These are phyloP conservation scores for Diplocarpon rosae DNA, from an alignment of 2,329 filamentous ascomycete genomes.

Conservation along the genomic window DNA sequence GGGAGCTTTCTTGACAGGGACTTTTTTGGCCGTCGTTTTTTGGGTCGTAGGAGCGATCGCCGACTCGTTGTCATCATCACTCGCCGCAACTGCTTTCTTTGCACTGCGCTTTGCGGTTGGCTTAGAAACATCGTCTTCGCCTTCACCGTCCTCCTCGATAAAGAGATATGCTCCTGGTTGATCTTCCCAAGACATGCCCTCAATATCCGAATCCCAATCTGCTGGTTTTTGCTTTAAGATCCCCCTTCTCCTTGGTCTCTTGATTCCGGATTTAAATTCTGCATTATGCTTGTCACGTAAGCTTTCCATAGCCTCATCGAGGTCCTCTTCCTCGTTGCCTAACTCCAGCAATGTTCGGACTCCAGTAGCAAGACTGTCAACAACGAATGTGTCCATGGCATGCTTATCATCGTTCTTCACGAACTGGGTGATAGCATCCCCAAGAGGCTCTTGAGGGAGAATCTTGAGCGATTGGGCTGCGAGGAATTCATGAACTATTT, in stretches of 20 bases:
- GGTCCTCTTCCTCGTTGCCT: conserved; percentile 59
- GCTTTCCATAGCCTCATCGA: conserved; percentile 63
- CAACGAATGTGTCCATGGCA: conserved; percentile 74
- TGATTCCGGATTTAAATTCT: conserved; percentile 52
- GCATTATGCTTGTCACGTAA: conserved; percentile 61
- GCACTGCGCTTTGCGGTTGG: conserved; percentile 21
- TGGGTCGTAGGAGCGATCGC: conserved; percentile 23
- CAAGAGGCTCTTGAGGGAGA: conserved; percentile 82
- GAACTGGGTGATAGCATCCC: conserved; percentile 85
- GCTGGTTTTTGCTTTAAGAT: conserved; percentile 66
- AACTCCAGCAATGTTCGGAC: conserved; percentile 55
- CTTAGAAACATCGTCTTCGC: conserved; percentile 32
- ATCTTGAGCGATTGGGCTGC: conserved; percentile 83
- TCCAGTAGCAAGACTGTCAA: conserved; percentile 58
- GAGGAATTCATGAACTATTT: conserved; percentile 79
- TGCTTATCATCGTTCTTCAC: conserved; percentile 93
- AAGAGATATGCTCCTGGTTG: conserved; percentile 28
- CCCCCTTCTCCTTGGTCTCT: conserved; percentile 40
- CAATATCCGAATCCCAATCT: conserved; percentile 79
- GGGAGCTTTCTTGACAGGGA: conserved; percentile 30
- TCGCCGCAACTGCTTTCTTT: conserved; percentile 35
- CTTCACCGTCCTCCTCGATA: conserved; percentile 30
- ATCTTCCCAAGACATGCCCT: conserved; percentile 70
- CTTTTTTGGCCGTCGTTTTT: conserved; percentile 11
- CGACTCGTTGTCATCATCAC: conserved; percentile 44